Base-by-base conservation (phyloP, 2,329 filamentous ascomycete species). In the Fusarium caatingaense region DNA sequence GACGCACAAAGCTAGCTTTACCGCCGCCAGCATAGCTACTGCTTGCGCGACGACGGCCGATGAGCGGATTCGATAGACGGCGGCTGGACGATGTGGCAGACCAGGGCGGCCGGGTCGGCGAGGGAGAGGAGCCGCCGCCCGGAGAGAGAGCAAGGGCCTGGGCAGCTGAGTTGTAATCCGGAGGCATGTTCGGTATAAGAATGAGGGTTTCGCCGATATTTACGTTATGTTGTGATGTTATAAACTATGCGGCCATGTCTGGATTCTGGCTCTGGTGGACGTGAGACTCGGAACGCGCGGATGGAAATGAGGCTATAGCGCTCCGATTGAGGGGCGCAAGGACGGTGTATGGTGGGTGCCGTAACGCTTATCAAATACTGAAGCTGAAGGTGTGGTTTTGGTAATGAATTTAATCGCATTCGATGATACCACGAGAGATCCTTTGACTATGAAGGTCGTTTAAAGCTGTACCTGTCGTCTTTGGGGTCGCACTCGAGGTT, bases 81-180 rank as follows among this genome's bases (percentile, higher is more conserved):
- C 79, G 79, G 50, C 58, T 66, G 46, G 65, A 60, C 42, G 63
- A 62, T 32, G 68, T 56, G 28, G 58, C 56, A 21, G 70, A 72
- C 61, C 73, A 76, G 30, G 78, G 76, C 8, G 75, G 68, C 27
- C 76, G 74, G 27, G 73, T 76, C 49, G 76, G 72, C 25, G 78
- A 78, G 12, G 78, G 75, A 13, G 79, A 77, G 46, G 74, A 74
- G 59, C 72, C 60, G 34, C 76, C 72, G 37, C 75, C 74, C 5
- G 80, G 78, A 28, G 82, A 80, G 56, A 86, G 76, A 63, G 84
- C 81, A 40, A 86, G 83, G 47, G 82, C 84, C 72, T 82, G 83
- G 59, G 84, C 85, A 64, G 85, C 80, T 61, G 84, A 83, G 47
- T 78, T 76, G 77, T 85, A 85, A 79, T 87, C 83, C 73, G 82